Base-by-base conservation (phyloP, 1,284 basidiomycete species). In the Sutorius eximius region DNA sequence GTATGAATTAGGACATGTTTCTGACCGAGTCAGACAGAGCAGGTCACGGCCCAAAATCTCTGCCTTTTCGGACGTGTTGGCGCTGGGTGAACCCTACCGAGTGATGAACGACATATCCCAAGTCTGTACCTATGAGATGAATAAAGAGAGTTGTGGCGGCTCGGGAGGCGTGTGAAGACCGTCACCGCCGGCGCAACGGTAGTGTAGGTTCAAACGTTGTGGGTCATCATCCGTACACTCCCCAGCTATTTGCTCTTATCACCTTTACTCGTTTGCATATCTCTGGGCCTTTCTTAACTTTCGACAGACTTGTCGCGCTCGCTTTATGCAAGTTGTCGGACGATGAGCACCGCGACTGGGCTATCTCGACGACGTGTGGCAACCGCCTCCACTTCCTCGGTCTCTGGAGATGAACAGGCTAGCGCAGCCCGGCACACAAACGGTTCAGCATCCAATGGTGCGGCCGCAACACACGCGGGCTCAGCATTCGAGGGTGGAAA, bases 401-500 rank as follows among this genome's bases (percentile, higher is more conserved):
- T 68, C 43, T 64, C 65, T 34, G 63, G 61, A 51, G 63, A 72
- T 30, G 75, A 76, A 55, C 68, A 71, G 30, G 51, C 64, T 16
- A 69, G 67, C 55, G 59, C 66, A 49, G 59, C 66, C 41, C 68
- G 72, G 45, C 53, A 64, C 45, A 16, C 62, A 36, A 70, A 67
- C 48, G 73, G 71, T 56, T 70, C 72, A 56, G 61, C 69, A 34
- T 60, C 73, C n/a, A 72, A 61, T 62, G 75, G 59, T 54, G 59
- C 59, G 51, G 33, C 37, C 43, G 44, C 49, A 9, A 68, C 72
- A n/a, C 80, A 82, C 66, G 87, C 85, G 0, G 88, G 89, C 41
- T 89, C 87, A 12, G 90, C 91, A 2, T 87, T 94, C 59, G 87
- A 89, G 60, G 89, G 91, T 43, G 84, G 92, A 34, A 83, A 80